Conservation (phyloP, 2,329 filamentous ascomycete genomes). For the Hypoxylon sp. region DNA sequence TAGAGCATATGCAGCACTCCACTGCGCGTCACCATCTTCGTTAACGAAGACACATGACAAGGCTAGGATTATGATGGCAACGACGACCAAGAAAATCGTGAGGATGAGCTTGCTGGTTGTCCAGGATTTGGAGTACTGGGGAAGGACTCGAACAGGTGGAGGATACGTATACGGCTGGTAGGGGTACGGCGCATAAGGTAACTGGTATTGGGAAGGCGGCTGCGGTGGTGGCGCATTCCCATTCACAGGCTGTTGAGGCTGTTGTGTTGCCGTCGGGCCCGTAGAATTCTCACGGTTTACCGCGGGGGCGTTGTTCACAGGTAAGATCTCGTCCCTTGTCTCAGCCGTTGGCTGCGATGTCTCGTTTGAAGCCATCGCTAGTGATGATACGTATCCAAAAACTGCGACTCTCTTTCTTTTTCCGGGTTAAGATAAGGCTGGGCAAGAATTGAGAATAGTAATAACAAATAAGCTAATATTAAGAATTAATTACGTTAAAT, state of each 20-base stretch:
- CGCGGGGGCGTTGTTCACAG: slow-evolving; percentile 22
- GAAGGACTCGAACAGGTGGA: slow-evolving; percentile 47
- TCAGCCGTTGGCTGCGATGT: slow-evolving; percentile 25
- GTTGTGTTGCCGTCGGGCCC: slow-evolving; percentile 17
- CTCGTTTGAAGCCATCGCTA: slow-evolving; percentile 39
- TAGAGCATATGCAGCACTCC: slow-evolving; percentile 40
- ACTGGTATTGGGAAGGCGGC: slow-evolving; percentile 42
- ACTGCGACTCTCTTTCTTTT: background rate
- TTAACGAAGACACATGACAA: slow-evolving; percentile 46
- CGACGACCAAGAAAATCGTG: slow-evolving; percentile 42
- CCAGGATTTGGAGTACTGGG: slow-evolving; percentile 48
- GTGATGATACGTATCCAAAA: slow-evolving; percentile 1
- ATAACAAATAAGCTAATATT: slow-evolving; percentile 7
- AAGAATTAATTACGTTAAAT: slow-evolving; percentile 25
- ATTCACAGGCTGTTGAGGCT: slow-evolving; percentile 13
- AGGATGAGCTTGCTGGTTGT: slow-evolving; percentile 48
- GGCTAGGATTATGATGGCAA: slow-evolving; percentile 49
- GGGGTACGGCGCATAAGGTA: slow-evolving; percentile 42
- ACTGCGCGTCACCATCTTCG: slow-evolving; percentile 15
- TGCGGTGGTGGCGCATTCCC: slow-evolving; percentile 36
- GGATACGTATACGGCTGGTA: slow-evolving; percentile 42
- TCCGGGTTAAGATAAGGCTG: slow-evolving; percentile 11
- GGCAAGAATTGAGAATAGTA: background rate
- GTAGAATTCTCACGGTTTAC: slow-evolving; percentile 23
- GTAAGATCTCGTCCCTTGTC: slow-evolving; percentile 34